Conservation (phyloP, 2,329 filamentous ascomycete species). For the Ophiocordyceps polyrhachis-furcata region DNA sequence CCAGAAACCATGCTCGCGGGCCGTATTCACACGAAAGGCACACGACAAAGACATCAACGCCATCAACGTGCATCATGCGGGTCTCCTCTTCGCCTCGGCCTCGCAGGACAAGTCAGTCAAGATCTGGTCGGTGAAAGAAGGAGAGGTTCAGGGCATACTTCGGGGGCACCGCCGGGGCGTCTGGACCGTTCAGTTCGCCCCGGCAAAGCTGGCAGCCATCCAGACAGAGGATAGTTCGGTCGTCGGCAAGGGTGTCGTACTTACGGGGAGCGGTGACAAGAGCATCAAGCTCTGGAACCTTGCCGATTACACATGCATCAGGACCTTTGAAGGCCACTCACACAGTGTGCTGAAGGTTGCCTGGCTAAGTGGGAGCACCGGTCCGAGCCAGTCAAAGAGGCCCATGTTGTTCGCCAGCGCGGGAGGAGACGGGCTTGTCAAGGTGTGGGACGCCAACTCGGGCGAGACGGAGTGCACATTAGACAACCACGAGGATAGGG, state of each 20-base stretch:
- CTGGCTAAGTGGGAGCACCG: slow-evolving; percentile 49
- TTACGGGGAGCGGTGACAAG: slow-evolving; percentile 90
- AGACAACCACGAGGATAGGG: slow-evolving; percentile 91
- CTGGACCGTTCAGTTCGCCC: slow-evolving; percentile 86
- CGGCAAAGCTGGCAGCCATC: slow-evolving; percentile 54
- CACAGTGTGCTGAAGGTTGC: slow-evolving; percentile 88
- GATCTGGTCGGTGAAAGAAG: slow-evolving; percentile 82
- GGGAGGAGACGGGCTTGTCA: slow-evolving; percentile 85
- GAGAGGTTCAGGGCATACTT: slow-evolving; percentile 79
- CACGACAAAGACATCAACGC: slow-evolving; percentile 99
- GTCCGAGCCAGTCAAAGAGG: slow-evolving; percentile 33
- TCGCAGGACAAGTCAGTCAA: slow-evolving; percentile 96
- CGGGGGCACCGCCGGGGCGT: slow-evolving; percentile 87
- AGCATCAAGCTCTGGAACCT: slow-evolving; percentile 92
- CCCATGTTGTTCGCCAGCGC: slow-evolving; percentile 64
- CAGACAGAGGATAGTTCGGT: slow-evolving; percentile 53
- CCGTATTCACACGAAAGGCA: slow-evolving; percentile 76
- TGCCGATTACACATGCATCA: slow-evolving; percentile 75
- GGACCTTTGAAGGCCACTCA: slow-evolving; percentile 90
- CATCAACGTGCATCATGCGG: slow-evolving; percentile 57
- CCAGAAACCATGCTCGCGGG: slow-evolving; percentile 38
- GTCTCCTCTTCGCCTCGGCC: slow-evolving; percentile 78
- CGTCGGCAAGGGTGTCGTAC: slow-evolving; percentile 61
- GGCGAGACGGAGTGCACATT: slow-evolving; percentile 78
- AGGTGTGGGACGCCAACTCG: slow-evolving; percentile 79